Evolutionary conservation across 768 basidiomycete genomes (phyloP).

Genomic region (Phlebiopsis gigantea): DNA sequence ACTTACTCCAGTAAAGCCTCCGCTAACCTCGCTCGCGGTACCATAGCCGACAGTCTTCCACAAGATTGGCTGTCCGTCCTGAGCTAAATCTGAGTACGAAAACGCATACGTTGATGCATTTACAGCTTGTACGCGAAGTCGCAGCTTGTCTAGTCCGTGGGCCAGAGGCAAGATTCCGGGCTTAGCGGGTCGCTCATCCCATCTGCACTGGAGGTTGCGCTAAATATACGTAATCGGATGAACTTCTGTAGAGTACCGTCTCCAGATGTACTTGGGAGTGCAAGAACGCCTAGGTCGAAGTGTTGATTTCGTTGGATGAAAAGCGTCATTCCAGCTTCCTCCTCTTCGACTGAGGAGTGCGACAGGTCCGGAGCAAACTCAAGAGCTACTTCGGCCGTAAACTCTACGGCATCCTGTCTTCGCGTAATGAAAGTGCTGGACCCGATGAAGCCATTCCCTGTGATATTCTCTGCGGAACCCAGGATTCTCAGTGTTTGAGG

Average conservation of each 20-base stretch:
- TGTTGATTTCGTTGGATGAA: conserved; percentile 3
- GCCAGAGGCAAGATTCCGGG: neutral
- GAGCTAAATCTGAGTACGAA: neutral
- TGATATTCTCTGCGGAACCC: neutral
- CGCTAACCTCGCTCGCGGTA: conserved; percentile 3
- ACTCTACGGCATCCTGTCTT: conserved; percentile 1
- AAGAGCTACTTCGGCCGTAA: neutral
- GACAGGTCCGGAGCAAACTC: neutral
- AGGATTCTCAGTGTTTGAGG: neutral
- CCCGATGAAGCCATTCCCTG: neutral
- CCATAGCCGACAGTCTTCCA: conserved; percentile 8
- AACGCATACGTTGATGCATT: conserved; percentile 3
- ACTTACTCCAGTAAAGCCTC: conserved; percentile 6
- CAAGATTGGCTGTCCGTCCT: neutral
- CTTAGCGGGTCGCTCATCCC: neutral
- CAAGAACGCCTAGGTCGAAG: conserved; percentile 5
- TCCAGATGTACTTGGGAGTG: neutral
- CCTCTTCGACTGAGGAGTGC: neutral
- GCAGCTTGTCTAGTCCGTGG: neutral
- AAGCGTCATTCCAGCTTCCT: conserved; percentile 3
- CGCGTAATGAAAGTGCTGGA: conserved; percentile 2
- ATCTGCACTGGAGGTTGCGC: conserved; percentile 1
- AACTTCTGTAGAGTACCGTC: neutral
- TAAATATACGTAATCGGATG: conserved; percentile 1
- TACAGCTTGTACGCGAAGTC: conserved; percentile 2